These are phyloP conservation scores for Vitis hybrid DNA, from an alignment of 177 flowering plant genomes.

Conservation along the genomic window DNA sequence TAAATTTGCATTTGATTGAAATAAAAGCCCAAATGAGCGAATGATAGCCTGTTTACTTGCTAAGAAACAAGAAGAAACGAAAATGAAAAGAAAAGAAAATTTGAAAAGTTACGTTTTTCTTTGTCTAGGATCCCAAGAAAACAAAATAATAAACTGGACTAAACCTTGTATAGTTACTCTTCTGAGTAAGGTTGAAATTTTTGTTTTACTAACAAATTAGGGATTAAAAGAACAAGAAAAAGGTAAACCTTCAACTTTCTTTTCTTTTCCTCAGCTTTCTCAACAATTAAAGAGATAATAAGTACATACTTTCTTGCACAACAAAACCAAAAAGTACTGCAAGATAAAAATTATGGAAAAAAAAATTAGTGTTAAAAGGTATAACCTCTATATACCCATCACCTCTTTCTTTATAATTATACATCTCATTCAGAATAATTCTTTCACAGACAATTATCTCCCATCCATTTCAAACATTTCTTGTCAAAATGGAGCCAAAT, in stretches of 20 bases:
- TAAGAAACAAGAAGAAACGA: not conserved
- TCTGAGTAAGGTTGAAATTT: not conserved
- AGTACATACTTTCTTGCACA: not conserved
- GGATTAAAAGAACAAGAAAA: not conserved
- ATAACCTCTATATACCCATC: too few species aligned
- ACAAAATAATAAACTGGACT: not conserved
- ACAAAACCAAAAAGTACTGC: too few species aligned
- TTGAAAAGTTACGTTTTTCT: not conserved
- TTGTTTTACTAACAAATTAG: not conserved
- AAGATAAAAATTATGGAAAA: too few species aligned
- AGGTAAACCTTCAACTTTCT: not conserved
- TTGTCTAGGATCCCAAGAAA: not conserved
- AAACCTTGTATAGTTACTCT: not conserved
- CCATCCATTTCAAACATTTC: too few species aligned
- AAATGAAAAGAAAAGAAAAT: not conserved
- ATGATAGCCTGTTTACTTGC: not conserved
- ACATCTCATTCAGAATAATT: too few species aligned
- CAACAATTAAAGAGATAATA: not conserved
- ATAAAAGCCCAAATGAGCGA: not conserved
- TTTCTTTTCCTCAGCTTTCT: too few species aligned
- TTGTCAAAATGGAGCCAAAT: too few species aligned
- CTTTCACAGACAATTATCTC: too few species aligned
- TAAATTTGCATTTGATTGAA: not conserved
- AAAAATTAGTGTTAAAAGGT: too few species aligned
- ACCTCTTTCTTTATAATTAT: too few species aligned